Conservation (phyloP, 768 basidiomycete species). For the Hericium rajendrae region DNA sequence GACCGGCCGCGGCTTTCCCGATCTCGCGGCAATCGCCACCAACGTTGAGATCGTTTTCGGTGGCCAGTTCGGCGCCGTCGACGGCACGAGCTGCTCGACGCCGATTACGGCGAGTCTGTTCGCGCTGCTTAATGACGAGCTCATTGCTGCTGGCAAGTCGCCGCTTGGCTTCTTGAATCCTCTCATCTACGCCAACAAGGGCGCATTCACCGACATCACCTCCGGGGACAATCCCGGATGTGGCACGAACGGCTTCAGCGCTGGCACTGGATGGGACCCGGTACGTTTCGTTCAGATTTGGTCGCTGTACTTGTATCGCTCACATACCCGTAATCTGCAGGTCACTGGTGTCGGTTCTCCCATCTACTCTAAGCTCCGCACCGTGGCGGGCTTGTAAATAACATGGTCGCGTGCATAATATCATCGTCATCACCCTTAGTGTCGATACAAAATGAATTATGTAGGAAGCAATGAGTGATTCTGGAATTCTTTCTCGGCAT, state of each 20-base stretch:
- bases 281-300: not conserved
- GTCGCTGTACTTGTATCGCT: not conserved
- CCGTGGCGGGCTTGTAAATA: not conserved
- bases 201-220: not conserved
- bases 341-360: not conserved
- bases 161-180: constrained; percentile 4
- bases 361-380: not conserved
- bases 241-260: not conserved
- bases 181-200: constrained; percentile 10
- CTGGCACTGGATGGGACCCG: not conserved
- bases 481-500: constrained; percentile 29
- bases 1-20: constrained; percentile 8
- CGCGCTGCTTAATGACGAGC: constrained; percentile 15
- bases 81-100: constrained; percentile 2
- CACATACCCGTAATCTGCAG: not conserved
- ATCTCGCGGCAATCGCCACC: constrained; percentile 9
- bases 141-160: constrained; percentile 9
- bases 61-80: not conserved
- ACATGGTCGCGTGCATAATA: not conserved
- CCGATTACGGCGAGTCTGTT: constrained; percentile 14
- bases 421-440: not conserved
- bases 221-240: not conserved
- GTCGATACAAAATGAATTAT: not conserved
- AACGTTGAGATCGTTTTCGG: constrained; percentile 3
- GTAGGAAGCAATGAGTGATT: constrained; percentile 14